Conservation (phyloP, 257 asterid genomes). For the Nyctanthes arbortristis region DNA sequence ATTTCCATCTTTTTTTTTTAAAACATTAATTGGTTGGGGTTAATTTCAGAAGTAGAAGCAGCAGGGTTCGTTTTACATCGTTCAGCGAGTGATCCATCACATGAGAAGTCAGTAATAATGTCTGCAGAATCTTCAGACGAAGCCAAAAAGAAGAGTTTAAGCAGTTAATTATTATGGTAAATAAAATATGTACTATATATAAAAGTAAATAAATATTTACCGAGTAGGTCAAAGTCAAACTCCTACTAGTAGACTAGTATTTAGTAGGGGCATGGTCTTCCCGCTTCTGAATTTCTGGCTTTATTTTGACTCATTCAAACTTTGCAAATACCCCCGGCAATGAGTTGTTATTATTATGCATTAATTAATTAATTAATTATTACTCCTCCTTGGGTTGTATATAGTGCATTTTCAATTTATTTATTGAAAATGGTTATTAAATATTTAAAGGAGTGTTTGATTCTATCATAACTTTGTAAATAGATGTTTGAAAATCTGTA, state of each 20-base stretch:
- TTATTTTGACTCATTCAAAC: too few relatives aligned
- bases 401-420: too few relatives aligned
- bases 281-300: constrained; percentile 22
- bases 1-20: too few relatives aligned
- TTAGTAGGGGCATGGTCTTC: constrained; percentile 24
- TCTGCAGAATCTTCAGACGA: constrained; percentile 31
- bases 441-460: too few relatives aligned
- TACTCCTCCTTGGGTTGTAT: constrained; percentile 27
- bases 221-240: constrained; percentile 51
- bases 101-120: constrained; percentile 45
- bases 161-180: neutral
- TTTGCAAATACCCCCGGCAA: constrained; percentile 34
- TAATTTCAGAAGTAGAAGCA: constrained; percentile 53
- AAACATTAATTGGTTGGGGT: neutral
- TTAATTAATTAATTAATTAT: too few relatives aligned
- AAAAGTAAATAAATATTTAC: constrained; percentile 25
- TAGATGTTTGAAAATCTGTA: too few relatives aligned
- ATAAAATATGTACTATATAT: too few relatives aligned
- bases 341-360: too few relatives aligned
- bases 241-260: constrained; percentile 36
- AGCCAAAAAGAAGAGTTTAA: constrained; percentile 21
- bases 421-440: too few relatives aligned
- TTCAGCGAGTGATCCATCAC: constrained; percentile 65
- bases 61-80: constrained; percentile 50
- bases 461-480: too few relatives aligned